These are phyloP conservation scores for Neofusicoccum parvum DNA, from an alignment of 2,329 filamentous ascomycete genomes.

Conservation along the genomic window DNA sequence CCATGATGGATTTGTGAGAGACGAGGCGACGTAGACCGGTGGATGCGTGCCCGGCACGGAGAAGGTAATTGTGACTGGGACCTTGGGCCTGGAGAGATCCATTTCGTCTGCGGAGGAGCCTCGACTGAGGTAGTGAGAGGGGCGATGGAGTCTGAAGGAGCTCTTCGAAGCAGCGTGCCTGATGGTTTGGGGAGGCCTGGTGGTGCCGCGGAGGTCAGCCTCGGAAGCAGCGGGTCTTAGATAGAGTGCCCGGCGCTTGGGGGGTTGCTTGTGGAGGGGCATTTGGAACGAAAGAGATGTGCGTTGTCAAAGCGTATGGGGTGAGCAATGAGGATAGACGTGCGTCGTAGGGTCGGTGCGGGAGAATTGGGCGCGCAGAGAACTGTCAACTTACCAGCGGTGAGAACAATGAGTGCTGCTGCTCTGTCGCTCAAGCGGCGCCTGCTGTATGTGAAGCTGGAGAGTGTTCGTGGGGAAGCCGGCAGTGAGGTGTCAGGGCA, in stretches of 20 bases:
- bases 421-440: neutral
- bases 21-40: conserved; percentile 71
- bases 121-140: conserved; percentile 12
- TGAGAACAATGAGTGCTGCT: neutral
- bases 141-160: conserved; percentile 14
- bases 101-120: neutral
- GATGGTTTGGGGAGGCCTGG: conserved; percentile 17
- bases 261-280: conserved; percentile 1
- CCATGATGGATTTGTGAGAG: conserved; percentile 70
- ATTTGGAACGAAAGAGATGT: neutral
- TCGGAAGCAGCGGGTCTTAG: conserved; percentile 18
- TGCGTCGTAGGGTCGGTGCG: neutral
- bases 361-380: neutral
- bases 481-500: neutral
- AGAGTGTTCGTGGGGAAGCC: neutral
- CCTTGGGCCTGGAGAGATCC: conserved; percentile 19
- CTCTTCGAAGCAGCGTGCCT: neutral
- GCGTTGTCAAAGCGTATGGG: neutral
- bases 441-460: neutral
- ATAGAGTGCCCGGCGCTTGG: conserved; percentile 1
- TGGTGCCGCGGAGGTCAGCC: conserved; percentile 14
- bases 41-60: conserved; percentile 61
- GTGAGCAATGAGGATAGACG: conserved; percentile 1
- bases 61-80: conserved; percentile 61
- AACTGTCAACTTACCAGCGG: neutral